Percentiles rank a stretch among this genome's conserved stretches.
Evolutionary conservation across 1,284 basidiomycete genomes (phyloP).

Genomic region (Cutaneotrichosporon cutaneum): DNA sequence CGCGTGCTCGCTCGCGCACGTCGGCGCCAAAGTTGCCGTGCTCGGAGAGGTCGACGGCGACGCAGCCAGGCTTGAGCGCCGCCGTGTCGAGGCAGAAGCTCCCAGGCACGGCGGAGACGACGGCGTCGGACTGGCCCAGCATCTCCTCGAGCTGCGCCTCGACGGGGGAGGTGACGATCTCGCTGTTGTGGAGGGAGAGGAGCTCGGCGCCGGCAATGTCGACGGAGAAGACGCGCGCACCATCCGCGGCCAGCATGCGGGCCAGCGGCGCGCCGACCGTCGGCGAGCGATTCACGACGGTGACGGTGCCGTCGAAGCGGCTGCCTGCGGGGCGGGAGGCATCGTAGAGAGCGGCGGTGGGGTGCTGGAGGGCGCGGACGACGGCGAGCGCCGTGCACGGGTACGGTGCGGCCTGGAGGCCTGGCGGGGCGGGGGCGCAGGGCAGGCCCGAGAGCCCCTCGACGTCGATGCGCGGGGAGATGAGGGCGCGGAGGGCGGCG

Average conservation of each 20-base stretch:
- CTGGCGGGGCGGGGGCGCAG: constrained; percentile 13
- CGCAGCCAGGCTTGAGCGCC: constrained; percentile 20
- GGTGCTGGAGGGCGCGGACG: constrained; percentile 27
- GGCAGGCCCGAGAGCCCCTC: constrained; percentile 30
- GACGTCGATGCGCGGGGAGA: constrained; percentile 35
- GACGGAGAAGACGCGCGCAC: constrained; percentile 88
- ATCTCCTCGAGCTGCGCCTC: background rate
- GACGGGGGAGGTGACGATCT: background rate
- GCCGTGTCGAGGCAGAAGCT: constrained; percentile 28
- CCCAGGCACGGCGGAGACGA: constrained; percentile 70
- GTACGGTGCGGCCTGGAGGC: constrained; percentile 21
- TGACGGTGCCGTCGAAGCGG: constrained; percentile 62
- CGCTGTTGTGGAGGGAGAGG: background rate
- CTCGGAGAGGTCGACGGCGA: constrained; percentile 35
- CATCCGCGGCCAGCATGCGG: constrained; percentile 90
- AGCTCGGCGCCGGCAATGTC: constrained; percentile 69
- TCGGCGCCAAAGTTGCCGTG: constrained; percentile 32
- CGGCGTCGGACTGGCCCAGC: constrained; percentile 60
- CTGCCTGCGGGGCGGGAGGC: constrained; percentile 7
- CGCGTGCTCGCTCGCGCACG: constrained; percentile 25
- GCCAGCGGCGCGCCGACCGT: constrained; percentile 94
- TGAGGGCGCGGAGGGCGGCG: constrained; percentile 27
- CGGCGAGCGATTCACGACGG: constrained; percentile 95
- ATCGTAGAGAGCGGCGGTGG: constrained; percentile 18
- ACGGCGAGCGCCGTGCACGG: constrained; percentile 39